A percentile compares a stretch with the other conserved stretches of the same genome.
Evolutionary conservation across 345 rosid species (phyloP).

Genomic region (Luvunga scandens): DNA sequence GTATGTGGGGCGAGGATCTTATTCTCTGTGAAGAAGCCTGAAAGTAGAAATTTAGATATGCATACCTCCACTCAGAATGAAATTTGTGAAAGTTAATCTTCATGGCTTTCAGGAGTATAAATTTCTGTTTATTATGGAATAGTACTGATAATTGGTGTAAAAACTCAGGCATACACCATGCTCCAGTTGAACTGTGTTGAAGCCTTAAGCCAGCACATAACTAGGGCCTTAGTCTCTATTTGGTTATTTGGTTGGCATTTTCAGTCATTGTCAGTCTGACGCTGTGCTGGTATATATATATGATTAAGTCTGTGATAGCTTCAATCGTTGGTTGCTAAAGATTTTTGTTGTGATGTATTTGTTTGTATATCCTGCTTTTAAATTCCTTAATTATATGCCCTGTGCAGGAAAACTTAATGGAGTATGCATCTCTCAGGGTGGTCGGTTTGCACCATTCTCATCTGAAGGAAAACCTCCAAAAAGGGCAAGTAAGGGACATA

Average conservation of each 20-base stretch:
- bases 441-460: conserved; percentile 70
- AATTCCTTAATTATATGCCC: background rate
- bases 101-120: background rate
- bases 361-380: background rate
- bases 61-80: background rate
- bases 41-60: background rate
- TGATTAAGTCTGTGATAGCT: background rate
- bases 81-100: background rate
- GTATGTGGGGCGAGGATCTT: background rate
- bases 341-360: background rate
- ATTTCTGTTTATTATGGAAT: background rate
- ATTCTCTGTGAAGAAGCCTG: background rate
- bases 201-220: background rate
- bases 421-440: conserved; percentile 80
- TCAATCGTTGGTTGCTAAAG: background rate
- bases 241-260: background rate
- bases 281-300: background rate
- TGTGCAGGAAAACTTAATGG: conserved; percentile 47
- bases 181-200: background rate
- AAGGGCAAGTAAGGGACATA: conserved; percentile 62
- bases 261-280: background rate
- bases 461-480: conserved; percentile 78
- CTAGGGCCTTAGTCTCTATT: background rate
- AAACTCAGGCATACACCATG: background rate
- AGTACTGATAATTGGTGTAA: background rate